phyloP scores from a whole-genome alignment of 163 green algal genomes.

The Chlamydomonas reinhardtii region DNA sequence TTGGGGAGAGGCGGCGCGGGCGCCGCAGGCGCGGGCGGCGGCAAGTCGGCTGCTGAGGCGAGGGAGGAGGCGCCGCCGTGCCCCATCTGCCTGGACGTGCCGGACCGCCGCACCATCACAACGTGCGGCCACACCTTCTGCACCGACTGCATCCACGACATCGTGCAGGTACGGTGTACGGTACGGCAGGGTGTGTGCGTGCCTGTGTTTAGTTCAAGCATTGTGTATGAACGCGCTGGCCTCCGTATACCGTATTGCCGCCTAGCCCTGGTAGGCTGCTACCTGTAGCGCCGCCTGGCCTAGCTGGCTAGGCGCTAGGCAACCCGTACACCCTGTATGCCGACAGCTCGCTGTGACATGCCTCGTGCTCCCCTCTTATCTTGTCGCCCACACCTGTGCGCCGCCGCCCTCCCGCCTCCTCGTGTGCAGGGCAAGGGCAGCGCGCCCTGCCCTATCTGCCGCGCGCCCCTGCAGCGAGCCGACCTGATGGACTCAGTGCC shows the following conservation, averaged over 20 bases:
- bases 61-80: slow-evolving; percentile 51
- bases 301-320: too few relatives aligned
- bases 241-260: too few relatives aligned
- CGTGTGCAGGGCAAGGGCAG: slow-evolving; percentile 12
- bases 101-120: slow-evolving; percentile 59
- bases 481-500: slow-evolving; percentile 68
- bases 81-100: slow-evolving; percentile 76
- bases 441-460: slow-evolving; percentile 71
- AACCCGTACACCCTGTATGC: too few relatives aligned
- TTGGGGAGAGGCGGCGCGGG: neutral
- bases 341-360: neutral
- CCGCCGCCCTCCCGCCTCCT: neutral
- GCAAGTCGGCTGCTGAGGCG: neutral
- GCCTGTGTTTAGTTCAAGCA: too few relatives aligned
- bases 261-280: too few relatives aligned
- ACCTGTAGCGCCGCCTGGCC: too few relatives aligned
- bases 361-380: neutral
- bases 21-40: neutral
- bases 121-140: slow-evolving; percentile 74
- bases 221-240: too few relatives aligned
- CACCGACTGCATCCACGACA: slow-evolving; percentile 72
- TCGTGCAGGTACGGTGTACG: slow-evolving; percentile 57
- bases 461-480: slow-evolving; percentile 13
- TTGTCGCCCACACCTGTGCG: neutral
- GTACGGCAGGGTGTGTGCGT: too few relatives aligned